phyloP scores from a whole-genome alignment of 73 alveolate genomes.

The Tetrahymena borealis region DNA sequence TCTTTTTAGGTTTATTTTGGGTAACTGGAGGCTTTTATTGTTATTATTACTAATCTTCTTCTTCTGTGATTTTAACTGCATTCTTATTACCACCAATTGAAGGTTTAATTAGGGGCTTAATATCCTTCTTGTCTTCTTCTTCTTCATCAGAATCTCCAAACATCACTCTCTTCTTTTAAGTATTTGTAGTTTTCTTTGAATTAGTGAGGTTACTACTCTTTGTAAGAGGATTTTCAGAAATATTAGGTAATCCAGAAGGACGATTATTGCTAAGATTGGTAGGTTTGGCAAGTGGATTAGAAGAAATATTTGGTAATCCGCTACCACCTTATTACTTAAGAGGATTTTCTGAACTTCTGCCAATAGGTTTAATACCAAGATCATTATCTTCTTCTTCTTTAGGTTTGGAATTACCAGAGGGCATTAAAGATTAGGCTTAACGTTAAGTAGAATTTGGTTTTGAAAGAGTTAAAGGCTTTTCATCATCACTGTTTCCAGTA shows the following conservation, averaged over 20 bases:
- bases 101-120: too few species aligned
- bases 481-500: neutral
- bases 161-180: neutral
- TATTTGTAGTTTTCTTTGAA: too few species aligned
- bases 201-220: neutral
- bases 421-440: neutral
- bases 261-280: neutral
- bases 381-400: neutral
- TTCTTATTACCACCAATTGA: too few species aligned
- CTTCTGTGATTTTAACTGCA: too few species aligned
- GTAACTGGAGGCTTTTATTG: too few species aligned
- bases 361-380: neutral
- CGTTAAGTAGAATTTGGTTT: too few species aligned
- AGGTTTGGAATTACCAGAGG: neutral
- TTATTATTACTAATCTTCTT: too few species aligned
- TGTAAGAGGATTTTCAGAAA: neutral
- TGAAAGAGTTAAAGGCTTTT: neutral
- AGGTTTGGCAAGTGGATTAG: neutral
- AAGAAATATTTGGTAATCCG: neutral
- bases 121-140: too few species aligned
- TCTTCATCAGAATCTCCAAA: neutral
- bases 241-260: neutral
- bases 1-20: neutral
- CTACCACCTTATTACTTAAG: neutral
- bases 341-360: neutral